phyloP scores from a whole-genome alignment of 768 basidiomycete genomes.

The Rickenella mellea region DNA sequence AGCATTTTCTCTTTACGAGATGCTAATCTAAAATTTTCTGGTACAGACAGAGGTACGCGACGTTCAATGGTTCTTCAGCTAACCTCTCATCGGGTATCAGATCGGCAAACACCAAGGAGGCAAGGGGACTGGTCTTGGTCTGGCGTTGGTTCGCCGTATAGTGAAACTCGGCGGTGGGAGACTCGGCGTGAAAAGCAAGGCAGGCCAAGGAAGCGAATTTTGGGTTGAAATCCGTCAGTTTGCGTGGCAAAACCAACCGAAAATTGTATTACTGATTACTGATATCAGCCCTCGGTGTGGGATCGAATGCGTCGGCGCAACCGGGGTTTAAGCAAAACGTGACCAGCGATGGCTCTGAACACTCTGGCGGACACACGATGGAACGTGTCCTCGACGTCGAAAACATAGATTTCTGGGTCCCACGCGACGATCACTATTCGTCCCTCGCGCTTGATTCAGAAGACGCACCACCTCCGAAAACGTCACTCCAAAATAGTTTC shows the following conservation, averaged over 20 bases:
- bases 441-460: too few relatives aligned
- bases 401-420: neutral
- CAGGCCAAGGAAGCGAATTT: slow-evolving; percentile 59
- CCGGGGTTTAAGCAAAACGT: slow-evolving; percentile 3
- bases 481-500: too few relatives aligned
- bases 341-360: neutral
- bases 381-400: neutral
- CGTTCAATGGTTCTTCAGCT: too few relatives aligned
- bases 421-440: too few relatives aligned
- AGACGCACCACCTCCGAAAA: too few relatives aligned
- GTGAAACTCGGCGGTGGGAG: slow-evolving; percentile 69
- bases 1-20: too few relatives aligned
- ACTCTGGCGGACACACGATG: neutral
- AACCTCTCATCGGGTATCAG: too few relatives aligned
- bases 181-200: slow-evolving; percentile 50
- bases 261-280: neutral
- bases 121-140: slow-evolving; percentile 64
- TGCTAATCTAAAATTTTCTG: too few relatives aligned
- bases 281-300: slow-evolving; percentile 53
- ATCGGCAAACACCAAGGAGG: slow-evolving; percentile 23
- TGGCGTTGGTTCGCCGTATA: slow-evolving; percentile 72
- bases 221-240: slow-evolving; percentile 71
- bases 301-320: slow-evolving; percentile 33
- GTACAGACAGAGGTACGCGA: too few relatives aligned
- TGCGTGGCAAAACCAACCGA: neutral